Base-by-base conservation (phyloP, 371 early-diverging fungal genomes). In the Dichotomocladium elegans region DNA sequence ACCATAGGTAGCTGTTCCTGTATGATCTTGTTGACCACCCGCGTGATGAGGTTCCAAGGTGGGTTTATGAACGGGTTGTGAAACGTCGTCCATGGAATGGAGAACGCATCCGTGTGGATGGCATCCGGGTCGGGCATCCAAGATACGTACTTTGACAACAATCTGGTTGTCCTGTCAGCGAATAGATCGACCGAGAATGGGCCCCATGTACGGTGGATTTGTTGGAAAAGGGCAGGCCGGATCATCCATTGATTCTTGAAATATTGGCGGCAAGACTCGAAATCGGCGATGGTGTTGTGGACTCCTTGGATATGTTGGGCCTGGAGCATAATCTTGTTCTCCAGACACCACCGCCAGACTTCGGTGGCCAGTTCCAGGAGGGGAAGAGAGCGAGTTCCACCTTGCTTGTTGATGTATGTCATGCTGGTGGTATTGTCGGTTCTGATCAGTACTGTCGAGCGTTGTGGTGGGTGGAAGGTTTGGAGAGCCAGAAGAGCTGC, bases 361-460 rank as follows among this genome's bases (percentile, higher is more conserved):
- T 40, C 4, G 0, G 63, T 61, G 9, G 64, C 64, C 27, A 69
- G 28, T 25, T 44, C 37, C 40, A 51, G 19, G 7, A 69, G 50
- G 1, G 47, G 54, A 5, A 62, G 46, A 3, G 70, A 64, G 3
- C 54, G 43, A n/a, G 61, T 64, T 9, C 59, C 61, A 15, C 64
- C 64, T 43, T 62, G 61, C 17, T 57, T 56, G 56, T 69, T 69
- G 30, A 61, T 57, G 29, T 66, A 63, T 3, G 63, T 28, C n/a
- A 55, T 37, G n/a, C 48, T 27, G 11, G 61, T 70, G 0, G 51
- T 57, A 28, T 70, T 70, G 66, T 66, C 64, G 7, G 65, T 65
- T 4, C 47, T 42, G n/a, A 63, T 63, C 14, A 69, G 26, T 0
- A 61, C 37, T 2, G 53, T 60, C 1, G 40, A 42, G 34, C 57